phyloP scores from a whole-genome alignment of 2,329 filamentous ascomycete species.

The Colletotrichum agaves region DNA sequence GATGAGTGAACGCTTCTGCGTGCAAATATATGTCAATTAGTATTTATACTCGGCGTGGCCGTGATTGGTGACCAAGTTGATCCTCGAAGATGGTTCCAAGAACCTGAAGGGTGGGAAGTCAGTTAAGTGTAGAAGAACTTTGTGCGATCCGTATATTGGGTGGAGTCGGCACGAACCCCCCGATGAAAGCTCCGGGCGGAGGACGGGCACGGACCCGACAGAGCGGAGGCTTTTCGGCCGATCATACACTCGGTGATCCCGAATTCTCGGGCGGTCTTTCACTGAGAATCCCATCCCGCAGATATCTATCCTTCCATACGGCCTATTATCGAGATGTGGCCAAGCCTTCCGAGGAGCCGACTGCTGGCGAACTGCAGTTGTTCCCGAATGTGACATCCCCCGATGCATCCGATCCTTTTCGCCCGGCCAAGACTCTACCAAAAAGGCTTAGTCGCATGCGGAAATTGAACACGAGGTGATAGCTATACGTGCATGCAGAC shows the following conservation, averaged over 20 bases:
- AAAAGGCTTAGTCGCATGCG: neutral
- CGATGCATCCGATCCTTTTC: conserved; percentile 1
- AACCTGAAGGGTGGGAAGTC: no score
- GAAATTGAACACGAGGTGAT: conserved; percentile 18
- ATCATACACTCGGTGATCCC: neutral
- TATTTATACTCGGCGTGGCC: no score
- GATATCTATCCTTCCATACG: neutral
- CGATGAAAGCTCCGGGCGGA: neutral
- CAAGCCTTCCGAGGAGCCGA: neutral
- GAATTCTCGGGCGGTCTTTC: neutral
- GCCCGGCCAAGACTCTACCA: neutral
- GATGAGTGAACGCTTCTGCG: neutral
- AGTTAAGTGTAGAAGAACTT: neutral
- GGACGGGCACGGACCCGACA: no score
- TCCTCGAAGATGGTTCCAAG: no score
- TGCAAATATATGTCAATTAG: no score
- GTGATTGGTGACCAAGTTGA: no score
- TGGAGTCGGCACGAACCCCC: neutral
- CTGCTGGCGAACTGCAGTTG: neutral
- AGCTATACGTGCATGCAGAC: conserved; percentile 3
- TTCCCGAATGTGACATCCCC: conserved; percentile 8
- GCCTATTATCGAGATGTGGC: neutral
- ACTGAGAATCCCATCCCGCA: neutral
- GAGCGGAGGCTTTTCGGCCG: neutral
- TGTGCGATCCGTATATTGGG: neutral